These are phyloP conservation scores for Cardamine resedifolia DNA, from an alignment of 345 rosid genomes.

Conservation along the genomic window DNA sequence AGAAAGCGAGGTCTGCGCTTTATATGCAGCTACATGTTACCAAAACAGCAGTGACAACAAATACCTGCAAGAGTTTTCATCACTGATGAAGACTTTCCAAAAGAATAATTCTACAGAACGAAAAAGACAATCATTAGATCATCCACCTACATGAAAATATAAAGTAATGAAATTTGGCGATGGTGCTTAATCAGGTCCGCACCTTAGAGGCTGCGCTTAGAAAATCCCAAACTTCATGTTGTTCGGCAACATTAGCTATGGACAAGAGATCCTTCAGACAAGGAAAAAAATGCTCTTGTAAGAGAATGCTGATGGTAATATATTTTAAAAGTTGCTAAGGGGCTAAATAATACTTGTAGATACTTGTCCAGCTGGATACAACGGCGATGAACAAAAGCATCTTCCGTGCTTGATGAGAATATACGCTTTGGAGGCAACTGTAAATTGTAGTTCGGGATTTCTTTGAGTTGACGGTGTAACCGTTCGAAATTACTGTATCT, in stretches of 20 bases:
- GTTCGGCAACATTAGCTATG: slow-evolving; percentile 98
- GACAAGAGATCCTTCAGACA: slow-evolving; percentile 83
- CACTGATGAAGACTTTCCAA: slow-evolving; percentile 91
- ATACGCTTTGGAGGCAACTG: slow-evolving; percentile 98
- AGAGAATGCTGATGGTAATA: slow-evolving; percentile 23
- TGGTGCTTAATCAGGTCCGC: slow-evolving; percentile 23
- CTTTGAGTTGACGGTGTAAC: slow-evolving; percentile 90
- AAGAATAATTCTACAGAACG: slow-evolving; percentile 78
- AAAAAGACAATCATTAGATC: slow-evolving; percentile 33
- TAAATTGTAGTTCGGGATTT: slow-evolving; percentile 91
- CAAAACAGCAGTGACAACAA: slow-evolving; percentile 1
- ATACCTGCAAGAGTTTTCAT: slow-evolving; percentile 95
- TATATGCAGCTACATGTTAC: slow-evolving; percentile 1
- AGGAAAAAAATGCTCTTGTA: not conserved
- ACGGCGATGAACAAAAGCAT: slow-evolving; percentile 96
- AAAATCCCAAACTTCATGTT: slow-evolving; percentile 99
- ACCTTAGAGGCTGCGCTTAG: slow-evolving; percentile 91
- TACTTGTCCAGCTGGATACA: slow-evolving; percentile 96
- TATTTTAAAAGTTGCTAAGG: slow-evolving; percentile 11
- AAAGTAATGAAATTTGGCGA: slow-evolving; percentile 2
- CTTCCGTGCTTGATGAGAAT: slow-evolving; percentile 98
- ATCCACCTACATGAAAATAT: not conserved
- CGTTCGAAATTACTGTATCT: slow-evolving; percentile 98
- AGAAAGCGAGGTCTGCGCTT: not conserved
- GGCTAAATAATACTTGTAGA: slow-evolving; percentile 60